phyloP scores from a whole-genome alignment of 1,284 basidiomycete species.

The Lentinus polychrous region DNA sequence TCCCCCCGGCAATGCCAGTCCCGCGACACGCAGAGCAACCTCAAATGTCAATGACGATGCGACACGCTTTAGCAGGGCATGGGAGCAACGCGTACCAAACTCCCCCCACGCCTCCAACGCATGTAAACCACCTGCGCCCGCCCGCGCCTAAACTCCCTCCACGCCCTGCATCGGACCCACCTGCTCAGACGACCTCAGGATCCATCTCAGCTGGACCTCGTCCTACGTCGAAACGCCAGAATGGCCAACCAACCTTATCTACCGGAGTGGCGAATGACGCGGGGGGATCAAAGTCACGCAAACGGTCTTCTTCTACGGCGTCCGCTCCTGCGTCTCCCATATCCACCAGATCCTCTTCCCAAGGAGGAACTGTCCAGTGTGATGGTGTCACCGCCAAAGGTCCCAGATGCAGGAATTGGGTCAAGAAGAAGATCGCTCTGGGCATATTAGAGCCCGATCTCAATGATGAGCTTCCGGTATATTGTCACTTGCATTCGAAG shows the following conservation, averaged over 20 bases:
- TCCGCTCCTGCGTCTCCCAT: constrained; percentile 16
- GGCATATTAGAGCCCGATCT: constrained; percentile 30
- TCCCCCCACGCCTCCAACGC: constrained; percentile 9
- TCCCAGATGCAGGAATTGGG: constrained; percentile 53
- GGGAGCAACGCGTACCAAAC: constrained; percentile 1
- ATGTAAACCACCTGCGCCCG: constrained; percentile 4
- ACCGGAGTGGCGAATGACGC: too few species aligned
- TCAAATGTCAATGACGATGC: constrained; percentile 49
- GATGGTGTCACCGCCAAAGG: constrained; percentile 59
- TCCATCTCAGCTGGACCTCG: constrained; percentile 12
- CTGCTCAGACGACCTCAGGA: background rate
- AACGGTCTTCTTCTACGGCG: constrained; percentile 18
- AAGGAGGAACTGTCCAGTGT: constrained; percentile 39
- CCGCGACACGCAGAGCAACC: constrained; percentile 19
- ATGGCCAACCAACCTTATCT: too few species aligned
- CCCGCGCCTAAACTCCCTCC: constrained; percentile 5
- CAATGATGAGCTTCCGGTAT: constrained; percentile 25
- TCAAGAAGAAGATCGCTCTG: constrained; percentile 43
- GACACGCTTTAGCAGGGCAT: constrained; percentile 33
- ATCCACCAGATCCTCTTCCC: background rate
- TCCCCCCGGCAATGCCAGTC: constrained; percentile 30
- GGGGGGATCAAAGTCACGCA: background rate
- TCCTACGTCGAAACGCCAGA: constrained; percentile 2
- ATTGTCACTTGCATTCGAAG: constrained; percentile 63
- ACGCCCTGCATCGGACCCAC: constrained; percentile 13